Evolutionary conservation across 139 green algal genomes (phyloP).

Genomic region (Haematococcus sp.): DNA sequence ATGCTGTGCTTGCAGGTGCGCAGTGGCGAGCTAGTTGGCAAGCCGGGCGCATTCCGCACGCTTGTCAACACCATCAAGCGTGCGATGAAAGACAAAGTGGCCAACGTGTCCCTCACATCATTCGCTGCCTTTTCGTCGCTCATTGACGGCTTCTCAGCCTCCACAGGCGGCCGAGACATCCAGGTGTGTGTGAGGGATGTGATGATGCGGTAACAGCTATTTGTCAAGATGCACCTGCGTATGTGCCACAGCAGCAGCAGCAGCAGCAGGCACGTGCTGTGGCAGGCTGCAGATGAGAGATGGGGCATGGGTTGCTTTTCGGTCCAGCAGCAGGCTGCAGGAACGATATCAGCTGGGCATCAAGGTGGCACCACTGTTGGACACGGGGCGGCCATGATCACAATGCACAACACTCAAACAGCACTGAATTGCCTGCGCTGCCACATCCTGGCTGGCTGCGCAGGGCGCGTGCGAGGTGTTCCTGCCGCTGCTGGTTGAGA

Average conservation of each 20-base stretch:
- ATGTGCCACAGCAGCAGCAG: no score
- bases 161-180: slow-evolving; percentile 23
- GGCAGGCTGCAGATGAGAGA: no score
- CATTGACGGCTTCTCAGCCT: slow-evolving; percentile 13
- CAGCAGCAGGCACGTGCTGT: no score
- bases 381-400: no score
- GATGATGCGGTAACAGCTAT: no score
- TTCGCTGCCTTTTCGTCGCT: slow-evolving; percentile 40
- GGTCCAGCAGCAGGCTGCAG: no score
- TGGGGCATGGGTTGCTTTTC: no score
- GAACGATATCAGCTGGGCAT: no score
- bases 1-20: background rate
- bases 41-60: slow-evolving; percentile 24
- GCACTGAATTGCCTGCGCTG: no score
- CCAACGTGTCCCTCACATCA: slow-evolving; percentile 51
- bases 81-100: slow-evolving; percentile 53
- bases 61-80: slow-evolving; percentile 9
- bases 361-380: no score
- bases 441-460: background rate
- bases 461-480: slow-evolving; percentile 38
- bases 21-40: slow-evolving; percentile 6
- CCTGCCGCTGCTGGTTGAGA: slow-evolving; percentile 76
- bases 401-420: no score
- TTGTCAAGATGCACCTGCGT: no score
- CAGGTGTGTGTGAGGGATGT: slow-evolving; percentile 3